Percentiles rank a stretch among this genome's conserved stretches.
phyloP scores from a whole-genome alignment of 495 filamentous ascomycete genomes.

The Barbatosphaeria neglecta region DNA sequence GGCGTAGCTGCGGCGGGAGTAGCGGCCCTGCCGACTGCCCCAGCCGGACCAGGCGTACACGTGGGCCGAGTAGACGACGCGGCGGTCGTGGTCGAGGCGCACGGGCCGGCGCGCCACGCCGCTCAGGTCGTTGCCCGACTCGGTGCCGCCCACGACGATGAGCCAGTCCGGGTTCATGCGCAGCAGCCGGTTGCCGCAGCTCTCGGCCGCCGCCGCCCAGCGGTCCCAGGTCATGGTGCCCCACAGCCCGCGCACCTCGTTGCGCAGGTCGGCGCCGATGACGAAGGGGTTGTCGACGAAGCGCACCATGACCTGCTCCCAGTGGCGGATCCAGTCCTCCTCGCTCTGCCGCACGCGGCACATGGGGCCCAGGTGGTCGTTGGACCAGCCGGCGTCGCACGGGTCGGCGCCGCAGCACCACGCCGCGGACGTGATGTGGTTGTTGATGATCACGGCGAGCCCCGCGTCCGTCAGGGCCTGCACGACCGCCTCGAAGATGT shows the following conservation, averaged over 20 bases:
- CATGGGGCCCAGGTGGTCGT: constrained; percentile 40
- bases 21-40: constrained; percentile 40
- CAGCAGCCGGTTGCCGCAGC: constrained; percentile 41
- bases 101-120: constrained; percentile 39
- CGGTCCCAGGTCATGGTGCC: constrained; percentile 47
- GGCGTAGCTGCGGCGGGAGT: constrained; percentile 38
- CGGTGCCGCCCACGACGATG: constrained; percentile 49
- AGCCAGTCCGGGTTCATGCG: constrained; percentile 47
- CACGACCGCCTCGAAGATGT: constrained; percentile 41
- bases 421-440: constrained; percentile 49
- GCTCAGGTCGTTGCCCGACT: constrained; percentile 45
- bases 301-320: constrained; percentile 44
- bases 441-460: constrained; percentile 47
- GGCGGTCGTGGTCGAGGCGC: constrained; percentile 34
- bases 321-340: constrained; percentile 47
- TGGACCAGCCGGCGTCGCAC: constrained; percentile 47
- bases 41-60: constrained; percentile 54
- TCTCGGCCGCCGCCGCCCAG: constrained; percentile 48
- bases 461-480: constrained; percentile 43
- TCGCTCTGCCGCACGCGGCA: constrained; percentile 45
- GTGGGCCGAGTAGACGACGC: constrained; percentile 50
- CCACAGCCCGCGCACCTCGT: constrained; percentile 51
- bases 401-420: constrained; percentile 52
- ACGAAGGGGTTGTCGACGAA: constrained; percentile 40
- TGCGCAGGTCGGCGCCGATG: constrained; percentile 47